These are phyloP conservation scores for Aspergillus sp. DNA, from an alignment of 2,329 filamentous ascomycete species.

Conservation along the genomic window DNA sequence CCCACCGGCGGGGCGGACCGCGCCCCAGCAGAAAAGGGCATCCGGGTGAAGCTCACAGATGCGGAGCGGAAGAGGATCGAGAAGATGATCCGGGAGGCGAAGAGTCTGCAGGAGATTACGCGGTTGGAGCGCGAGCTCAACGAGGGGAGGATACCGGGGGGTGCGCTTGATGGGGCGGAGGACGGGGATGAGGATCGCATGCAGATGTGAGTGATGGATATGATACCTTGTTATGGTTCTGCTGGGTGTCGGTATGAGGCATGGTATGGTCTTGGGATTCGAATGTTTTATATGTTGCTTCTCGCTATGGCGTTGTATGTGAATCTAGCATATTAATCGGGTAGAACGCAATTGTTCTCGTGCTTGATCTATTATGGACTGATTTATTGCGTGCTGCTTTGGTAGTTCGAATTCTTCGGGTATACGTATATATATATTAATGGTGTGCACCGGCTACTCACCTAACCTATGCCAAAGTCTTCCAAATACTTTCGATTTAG, in stretches of 20 bases:
- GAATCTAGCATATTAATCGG: background rate
- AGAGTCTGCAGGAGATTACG: constrained; percentile 86
- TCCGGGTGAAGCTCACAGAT: constrained; percentile 81
- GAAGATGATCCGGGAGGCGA: constrained; percentile 83
- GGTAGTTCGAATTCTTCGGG: no score
- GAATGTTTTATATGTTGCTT: background rate
- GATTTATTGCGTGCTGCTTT: no score
- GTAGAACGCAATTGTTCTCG: background rate
- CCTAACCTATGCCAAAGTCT: no score
- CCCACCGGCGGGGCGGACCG: constrained; percentile 37
- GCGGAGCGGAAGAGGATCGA: constrained; percentile 83
- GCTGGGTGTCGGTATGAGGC: background rate
- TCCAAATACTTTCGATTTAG: no score
- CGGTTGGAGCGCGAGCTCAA: constrained; percentile 86
- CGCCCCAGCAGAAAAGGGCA: constrained; percentile 58
- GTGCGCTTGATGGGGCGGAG: constrained; percentile 42
- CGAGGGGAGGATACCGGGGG: constrained; percentile 79
- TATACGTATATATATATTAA: no score
- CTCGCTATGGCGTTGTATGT: constrained; percentile 1
- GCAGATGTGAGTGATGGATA: constrained; percentile 34
- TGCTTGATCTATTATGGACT: no score
- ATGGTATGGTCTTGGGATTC: background rate
- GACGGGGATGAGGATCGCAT: constrained; percentile 33
- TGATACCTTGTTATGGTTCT: background rate
- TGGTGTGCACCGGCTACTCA: no score